Evolutionary conservation across 176 grass and related monocot species (phyloP).

Genomic region (Alloteropsis semialata): DNA sequence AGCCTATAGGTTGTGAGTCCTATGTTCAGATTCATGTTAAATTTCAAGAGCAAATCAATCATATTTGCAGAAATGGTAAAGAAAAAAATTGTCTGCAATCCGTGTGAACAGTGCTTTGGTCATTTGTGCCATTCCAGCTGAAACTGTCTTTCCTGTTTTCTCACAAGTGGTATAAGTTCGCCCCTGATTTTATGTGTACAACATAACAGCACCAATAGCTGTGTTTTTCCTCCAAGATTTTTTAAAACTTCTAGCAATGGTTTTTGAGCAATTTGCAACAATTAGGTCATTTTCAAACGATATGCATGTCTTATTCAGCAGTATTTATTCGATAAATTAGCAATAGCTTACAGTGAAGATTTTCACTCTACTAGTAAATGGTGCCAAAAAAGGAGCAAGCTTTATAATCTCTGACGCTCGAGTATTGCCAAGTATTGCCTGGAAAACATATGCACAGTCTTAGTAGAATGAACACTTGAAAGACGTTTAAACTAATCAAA

Average conservation of each 20-base stretch:
- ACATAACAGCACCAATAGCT: neutral
- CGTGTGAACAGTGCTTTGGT: neutral
- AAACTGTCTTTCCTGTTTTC: neutral
- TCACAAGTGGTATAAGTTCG: neutral
- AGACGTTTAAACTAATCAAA: conserved; percentile 29
- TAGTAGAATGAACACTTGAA: conserved; percentile 25
- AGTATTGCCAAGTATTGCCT: conserved; percentile 90
- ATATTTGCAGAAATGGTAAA: too few species aligned
- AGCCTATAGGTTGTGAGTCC: neutral
- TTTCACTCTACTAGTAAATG: conserved; percentile 91
- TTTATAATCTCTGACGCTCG: conserved; percentile 90
- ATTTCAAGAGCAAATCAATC: neutral
- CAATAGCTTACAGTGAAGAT: conserved; percentile 79
- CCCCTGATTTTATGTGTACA: neutral
- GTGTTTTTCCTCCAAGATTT: neutral
- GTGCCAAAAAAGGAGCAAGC: conserved; percentile 90
- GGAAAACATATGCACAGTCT: conserved; percentile 15
- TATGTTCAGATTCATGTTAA: neutral
- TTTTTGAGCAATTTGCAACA: neutral
- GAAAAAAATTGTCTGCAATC: neutral
- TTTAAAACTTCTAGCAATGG: neutral
- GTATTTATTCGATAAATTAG: neutral
- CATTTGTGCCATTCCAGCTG: neutral
- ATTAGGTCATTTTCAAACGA: neutral
- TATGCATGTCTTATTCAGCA: neutral